Evolutionary conservation across 352 stramenopile genomes (phyloP), one percentile per base, ranked within the genome.

Genomic region (Phytopythium cucurbitacearum): DNA sequence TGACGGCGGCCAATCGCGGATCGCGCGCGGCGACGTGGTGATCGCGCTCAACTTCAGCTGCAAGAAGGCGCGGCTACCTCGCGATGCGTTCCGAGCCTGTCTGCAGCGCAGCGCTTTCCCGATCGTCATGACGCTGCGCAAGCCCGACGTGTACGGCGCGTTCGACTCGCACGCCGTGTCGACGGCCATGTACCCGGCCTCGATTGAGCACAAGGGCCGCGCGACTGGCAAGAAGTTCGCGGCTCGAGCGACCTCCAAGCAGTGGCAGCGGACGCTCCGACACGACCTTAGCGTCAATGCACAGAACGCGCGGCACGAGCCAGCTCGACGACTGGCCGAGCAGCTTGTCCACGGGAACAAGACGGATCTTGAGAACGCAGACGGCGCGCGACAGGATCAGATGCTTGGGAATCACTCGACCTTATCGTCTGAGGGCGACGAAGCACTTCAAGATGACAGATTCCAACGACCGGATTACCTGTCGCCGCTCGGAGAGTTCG

Each of bases 161-260:
- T 65, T 84, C 7, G 81, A 86, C 64, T 89, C 78, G 42, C 69
- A 69, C 13, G 68, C 74, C 16, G 62, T 87, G 51, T 79, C 69
- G 5, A 91, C 81, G 0, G 81, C 81, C 32, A 87, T 91, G 72
- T 91, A 89, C 49, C 81, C 81, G 13, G 51, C 73, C 33, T 89
- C 76, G 41, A 64, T 68, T 41, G 81, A 91, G 41, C 87, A 87
- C 53, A 48, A 72, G 45, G 55, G 62, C 5, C 62, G 71, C 2
- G 45, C 56, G 11, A 16, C 53, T 5, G 64, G 62, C 32, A 69
- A 65, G 35, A 70, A 73, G 41, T 75, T 85, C 16, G 59, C 69
- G 8, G 61, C 73, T 0, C 75, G 78, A 44, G 81, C 76, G 16
- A 74, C 81, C 4, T 77, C 81, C n/a, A 69, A 64, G 56, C 78